Evolutionary conservation across 257 asterid species (phyloP).

Genomic region (Anisodus acutangulus): DNA sequence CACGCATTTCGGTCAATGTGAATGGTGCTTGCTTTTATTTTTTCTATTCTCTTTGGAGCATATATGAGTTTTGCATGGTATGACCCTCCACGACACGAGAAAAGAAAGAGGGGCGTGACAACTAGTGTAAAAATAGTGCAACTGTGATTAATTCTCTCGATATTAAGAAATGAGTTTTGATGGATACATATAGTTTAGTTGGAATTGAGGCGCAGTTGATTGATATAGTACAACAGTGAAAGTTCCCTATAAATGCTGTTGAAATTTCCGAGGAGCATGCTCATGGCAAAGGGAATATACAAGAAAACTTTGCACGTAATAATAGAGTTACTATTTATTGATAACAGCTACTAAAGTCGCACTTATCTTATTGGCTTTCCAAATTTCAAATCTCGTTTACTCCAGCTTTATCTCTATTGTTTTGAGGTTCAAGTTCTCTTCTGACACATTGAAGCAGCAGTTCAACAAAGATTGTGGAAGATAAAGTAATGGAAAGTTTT

Average conservation of each 20-base stretch:
- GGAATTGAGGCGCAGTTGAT: neutral
- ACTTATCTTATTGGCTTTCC: neutral
- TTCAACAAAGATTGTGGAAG: neutral
- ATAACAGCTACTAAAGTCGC: neutral
- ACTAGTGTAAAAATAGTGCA: neutral
- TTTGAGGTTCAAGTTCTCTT: neutral
- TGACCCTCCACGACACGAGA: neutral
- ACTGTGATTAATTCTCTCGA: neutral
- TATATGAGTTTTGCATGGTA: neutral
- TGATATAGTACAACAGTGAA: neutral
- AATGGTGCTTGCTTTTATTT: neutral
- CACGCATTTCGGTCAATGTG: neutral
- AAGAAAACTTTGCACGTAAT: neutral
- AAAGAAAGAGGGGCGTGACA: neutral
- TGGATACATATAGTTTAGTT: conserved; percentile 2
- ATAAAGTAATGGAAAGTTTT: neutral
- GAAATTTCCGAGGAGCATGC: no score
- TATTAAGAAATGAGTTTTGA: neutral
- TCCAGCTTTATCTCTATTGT: neutral
- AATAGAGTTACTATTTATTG: neutral
- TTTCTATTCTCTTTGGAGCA: neutral
- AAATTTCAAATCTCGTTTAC: neutral
- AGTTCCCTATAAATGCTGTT: neutral
- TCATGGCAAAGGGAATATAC: neutral
- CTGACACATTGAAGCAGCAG: neutral